Evolutionary conservation across 305 asterid species (phyloP), one percentile per base, ranked within the genome.

Genomic region (Solanum hybrid): DNA sequence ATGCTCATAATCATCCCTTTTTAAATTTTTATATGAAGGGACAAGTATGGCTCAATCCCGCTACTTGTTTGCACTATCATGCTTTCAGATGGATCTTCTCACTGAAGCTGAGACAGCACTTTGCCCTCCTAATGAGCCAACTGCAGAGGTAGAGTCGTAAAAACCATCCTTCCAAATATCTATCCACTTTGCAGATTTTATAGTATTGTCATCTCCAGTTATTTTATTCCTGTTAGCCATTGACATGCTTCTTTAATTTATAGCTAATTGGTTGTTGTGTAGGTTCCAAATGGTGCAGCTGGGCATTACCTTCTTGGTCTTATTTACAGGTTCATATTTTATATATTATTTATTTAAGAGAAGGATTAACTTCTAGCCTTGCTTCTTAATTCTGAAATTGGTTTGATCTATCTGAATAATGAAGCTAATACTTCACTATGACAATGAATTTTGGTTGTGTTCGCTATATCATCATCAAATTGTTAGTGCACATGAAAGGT

Each of bases 261-360:
- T 73, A 93, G 78, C 91, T 89, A 67, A 90, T 29, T 80, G 74
- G 37, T 88, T 61, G 89, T 61, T 75, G 64, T 83, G 89, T 92
- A 96, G 99, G 98, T 97, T 92, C 99, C 99, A 33, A 97, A 96
- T 92, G 99, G 99, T 89, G 99, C 99, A 64, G 95, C 98, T 85
- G 99, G 99, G 73, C 99, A 97, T 92, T 97, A 93, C 91, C 99
- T 97, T 90, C 98, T 97, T 92, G 99, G 99, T 88, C 99, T 97
- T 90, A 93, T 97, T 89, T 96, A 95, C 96, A 97, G 99, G 99
- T 97, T 39, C 69, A 40, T 42, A 13, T 42, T 42, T 42, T 81
- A 26, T 14, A 14, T 14, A 81, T 40, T 26, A 28, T 81, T 34
- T 81, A 24, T 26, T 40, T 81, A 6, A 34, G 46, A 81, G 31